Evolutionary conservation across 805 yeast species (phyloP).

Genomic region (Kluyveromyces starmeri): DNA sequence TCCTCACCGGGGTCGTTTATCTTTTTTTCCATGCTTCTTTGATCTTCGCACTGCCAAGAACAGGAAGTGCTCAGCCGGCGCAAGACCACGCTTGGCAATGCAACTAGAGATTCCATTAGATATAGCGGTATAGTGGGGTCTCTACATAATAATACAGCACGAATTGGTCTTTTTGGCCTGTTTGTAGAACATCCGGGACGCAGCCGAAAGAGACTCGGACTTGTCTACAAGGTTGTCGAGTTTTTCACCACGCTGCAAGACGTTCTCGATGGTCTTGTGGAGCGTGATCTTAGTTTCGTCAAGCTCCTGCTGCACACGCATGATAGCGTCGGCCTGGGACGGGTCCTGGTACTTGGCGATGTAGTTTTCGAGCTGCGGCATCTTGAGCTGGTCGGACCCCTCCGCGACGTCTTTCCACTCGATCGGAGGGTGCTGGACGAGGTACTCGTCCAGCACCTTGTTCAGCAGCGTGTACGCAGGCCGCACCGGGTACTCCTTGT

Average conservation of each 20-base stretch:
- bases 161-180: slow-evolving; percentile 94
- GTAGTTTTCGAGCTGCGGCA: slow-evolving; percentile 52
- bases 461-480: slow-evolving; percentile 92
- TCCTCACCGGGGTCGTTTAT: slow-evolving; percentile 46
- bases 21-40: no score
- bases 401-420: slow-evolving; percentile 55
- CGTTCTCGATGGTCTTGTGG: slow-evolving; percentile 91
- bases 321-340: slow-evolving; percentile 88
- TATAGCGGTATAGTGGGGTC: no score
- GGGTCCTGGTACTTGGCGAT: slow-evolving; percentile 91
- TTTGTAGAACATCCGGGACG: slow-evolving; percentile 90
- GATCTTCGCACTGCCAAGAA: no score
- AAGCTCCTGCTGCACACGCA: slow-evolving; percentile 95
- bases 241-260: slow-evolving; percentile 92
- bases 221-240: slow-evolving; percentile 90
- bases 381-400: slow-evolving; percentile 28
- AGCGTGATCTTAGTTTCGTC: slow-evolving; percentile 95
- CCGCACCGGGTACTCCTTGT: slow-evolving; percentile 92
- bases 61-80: no score
- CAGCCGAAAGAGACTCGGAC: slow-evolving; percentile 81
- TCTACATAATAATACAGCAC: slow-evolving; percentile 69
- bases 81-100: no score
- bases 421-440: slow-evolving; percentile 66
- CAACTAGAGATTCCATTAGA: no score
- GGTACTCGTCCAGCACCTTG: slow-evolving; percentile 84